These are phyloP conservation scores for Gyrodon lividus DNA, from an alignment of 768 basidiomycete genomes.

Conservation along the genomic window DNA sequence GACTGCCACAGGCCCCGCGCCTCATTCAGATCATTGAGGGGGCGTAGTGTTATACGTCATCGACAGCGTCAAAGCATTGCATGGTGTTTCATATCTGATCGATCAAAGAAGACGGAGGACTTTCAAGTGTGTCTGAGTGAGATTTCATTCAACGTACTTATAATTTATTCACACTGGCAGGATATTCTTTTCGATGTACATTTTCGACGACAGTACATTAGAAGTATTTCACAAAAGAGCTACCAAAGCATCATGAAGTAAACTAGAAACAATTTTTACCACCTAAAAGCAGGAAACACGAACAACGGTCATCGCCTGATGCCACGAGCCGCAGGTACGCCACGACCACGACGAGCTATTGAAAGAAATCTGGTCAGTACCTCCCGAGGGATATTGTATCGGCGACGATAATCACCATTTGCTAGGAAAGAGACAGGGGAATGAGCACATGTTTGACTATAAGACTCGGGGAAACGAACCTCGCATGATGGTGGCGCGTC, in stretches of 20 bases:
- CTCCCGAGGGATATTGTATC: constrained; percentile 1
- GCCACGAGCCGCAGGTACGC: constrained; percentile 71
- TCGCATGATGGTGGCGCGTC: constrained; percentile 97
- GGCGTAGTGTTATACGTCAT: no score
- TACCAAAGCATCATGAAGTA: constrained; percentile 18
- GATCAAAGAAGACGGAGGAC: no score
- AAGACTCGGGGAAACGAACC: constrained; percentile 51
- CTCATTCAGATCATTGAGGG: not conserved
- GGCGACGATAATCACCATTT: constrained; percentile 55
- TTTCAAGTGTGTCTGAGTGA: no score
- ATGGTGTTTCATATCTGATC: no score
- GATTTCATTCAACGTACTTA: no score
- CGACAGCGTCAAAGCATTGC: no score
- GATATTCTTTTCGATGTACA: not conserved
- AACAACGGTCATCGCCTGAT: constrained; percentile 64
- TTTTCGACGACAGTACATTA: constrained; percentile 1
- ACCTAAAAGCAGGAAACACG: not conserved
- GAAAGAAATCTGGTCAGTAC: constrained; percentile 16
- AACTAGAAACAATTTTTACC: constrained; percentile 11
- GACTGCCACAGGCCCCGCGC: not conserved
- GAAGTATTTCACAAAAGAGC: constrained; percentile 5
- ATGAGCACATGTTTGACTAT: constrained; percentile 18
- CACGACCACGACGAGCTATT: constrained; percentile 84
- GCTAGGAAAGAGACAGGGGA: constrained; percentile 44
- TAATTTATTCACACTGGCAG: not conserved